Conservation (phyloP, 768 basidiomycete genomes). For the Pulveroboletus frians region DNA sequence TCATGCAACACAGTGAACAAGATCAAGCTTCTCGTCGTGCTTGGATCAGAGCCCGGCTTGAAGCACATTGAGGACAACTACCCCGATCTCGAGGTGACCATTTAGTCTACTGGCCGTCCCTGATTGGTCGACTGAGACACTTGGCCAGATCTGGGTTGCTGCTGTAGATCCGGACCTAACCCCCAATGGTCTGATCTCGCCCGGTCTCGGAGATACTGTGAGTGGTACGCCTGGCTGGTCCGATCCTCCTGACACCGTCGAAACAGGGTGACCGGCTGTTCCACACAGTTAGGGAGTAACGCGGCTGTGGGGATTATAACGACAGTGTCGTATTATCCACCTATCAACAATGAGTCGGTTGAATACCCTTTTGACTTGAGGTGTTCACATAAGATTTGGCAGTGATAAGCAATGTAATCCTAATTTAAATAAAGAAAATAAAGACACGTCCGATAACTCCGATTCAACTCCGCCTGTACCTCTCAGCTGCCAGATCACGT, state of each 20-base stretch:
- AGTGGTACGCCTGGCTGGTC: conserved; percentile 25
- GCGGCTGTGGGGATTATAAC: too few species aligned
- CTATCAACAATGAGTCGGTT: not conserved
- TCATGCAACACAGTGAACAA: conserved; percentile 43
- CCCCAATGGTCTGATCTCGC: conserved; percentile 71
- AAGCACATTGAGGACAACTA: conserved; percentile 55
- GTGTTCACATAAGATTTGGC: too few species aligned
- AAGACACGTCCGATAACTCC: too few species aligned
- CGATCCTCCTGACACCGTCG: not conserved
- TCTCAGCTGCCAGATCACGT: conserved; percentile 18
- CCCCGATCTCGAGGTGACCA: conserved; percentile 73
- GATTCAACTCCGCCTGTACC: not conserved
- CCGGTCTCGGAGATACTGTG: conserved; percentile 88
- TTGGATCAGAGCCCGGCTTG: conserved; percentile 75
- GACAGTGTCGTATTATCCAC: not conserved
- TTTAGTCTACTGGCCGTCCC: not conserved
- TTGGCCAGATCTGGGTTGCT: conserved; percentile 74
- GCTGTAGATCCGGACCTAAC: conserved; percentile 75
- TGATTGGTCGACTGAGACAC: not conserved
- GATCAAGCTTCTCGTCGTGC: conserved; percentile 77
- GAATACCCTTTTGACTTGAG: not conserved
- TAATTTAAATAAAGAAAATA: too few species aligned
- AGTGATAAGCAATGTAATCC: too few species aligned
- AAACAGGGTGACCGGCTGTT: conserved; percentile 79
- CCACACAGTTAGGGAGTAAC: conserved; percentile 54